Evolutionary conservation across 768 basidiomycete genomes (phyloP).

Genomic region (Rhizopogon salebrosus): DNA sequence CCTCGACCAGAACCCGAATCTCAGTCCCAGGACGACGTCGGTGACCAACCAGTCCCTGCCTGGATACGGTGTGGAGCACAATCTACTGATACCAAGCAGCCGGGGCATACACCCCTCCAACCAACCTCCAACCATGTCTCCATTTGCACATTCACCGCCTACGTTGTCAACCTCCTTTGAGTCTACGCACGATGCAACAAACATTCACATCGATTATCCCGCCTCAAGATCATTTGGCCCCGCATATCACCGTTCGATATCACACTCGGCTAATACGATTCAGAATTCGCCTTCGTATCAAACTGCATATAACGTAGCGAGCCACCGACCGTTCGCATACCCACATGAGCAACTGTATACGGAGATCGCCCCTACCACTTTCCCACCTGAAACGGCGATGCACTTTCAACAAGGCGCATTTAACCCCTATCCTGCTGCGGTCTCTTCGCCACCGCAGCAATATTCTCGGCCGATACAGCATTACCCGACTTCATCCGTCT

Average conservation of each 20-base stretch:
- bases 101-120: slow-evolving; percentile 9
- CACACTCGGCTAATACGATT: slow-evolving; percentile 10
- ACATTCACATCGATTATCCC: not conserved
- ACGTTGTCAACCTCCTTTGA: slow-evolving; percentile 23
- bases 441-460: slow-evolving; percentile 10
- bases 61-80: slow-evolving; percentile 1
- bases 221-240: not conserved
- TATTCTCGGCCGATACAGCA: slow-evolving; percentile 15
- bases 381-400: not conserved
- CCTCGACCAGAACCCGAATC: slow-evolving; percentile 36
- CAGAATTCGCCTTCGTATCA: slow-evolving; percentile 13
- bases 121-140: not conserved
- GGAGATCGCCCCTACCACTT: not conserved
- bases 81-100: slow-evolving; percentile 9
- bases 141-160: slow-evolving; percentile 4
- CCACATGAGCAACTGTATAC: slow-evolving; percentile 1
- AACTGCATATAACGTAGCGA: not conserved
- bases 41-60: not conserved
- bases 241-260: slow-evolving; percentile 12
- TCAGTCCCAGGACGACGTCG: not conserved
- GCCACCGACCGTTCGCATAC: not conserved
- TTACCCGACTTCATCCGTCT: slow-evolving; percentile 13
- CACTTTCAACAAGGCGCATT: not conserved
- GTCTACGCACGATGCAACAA: slow-evolving; percentile 14
- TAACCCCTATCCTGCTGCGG: slow-evolving; percentile 5